These are phyloP conservation scores for Tuber borchii DNA, from an alignment of 495 filamentous ascomycete species.

Conservation along the genomic window DNA sequence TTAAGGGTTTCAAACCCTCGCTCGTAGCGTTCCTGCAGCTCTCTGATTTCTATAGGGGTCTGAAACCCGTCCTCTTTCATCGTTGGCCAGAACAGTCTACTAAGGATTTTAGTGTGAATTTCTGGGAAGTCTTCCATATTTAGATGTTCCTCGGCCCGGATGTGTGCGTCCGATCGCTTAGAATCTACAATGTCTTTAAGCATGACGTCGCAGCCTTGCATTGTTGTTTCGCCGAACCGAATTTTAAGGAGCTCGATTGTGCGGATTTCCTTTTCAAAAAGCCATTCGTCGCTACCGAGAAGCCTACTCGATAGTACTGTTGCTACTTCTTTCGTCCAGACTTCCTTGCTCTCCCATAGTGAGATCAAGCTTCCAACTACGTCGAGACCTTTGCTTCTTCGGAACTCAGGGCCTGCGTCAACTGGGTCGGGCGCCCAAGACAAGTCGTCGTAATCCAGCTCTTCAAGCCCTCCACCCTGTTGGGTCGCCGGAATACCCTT, in stretches of 20 bases:
- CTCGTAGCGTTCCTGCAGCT: constrained; percentile 64
- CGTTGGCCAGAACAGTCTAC: constrained; percentile 88
- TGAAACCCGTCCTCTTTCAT: constrained; percentile 70
- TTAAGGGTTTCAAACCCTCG: constrained; percentile 73
- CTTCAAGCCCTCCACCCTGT: constrained; percentile 46
- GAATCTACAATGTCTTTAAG: constrained; percentile 88
- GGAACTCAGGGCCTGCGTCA: constrained; percentile 87
- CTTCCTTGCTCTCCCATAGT: constrained; percentile 75
- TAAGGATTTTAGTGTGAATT: constrained; percentile 77
- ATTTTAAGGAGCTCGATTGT: constrained; percentile 84
- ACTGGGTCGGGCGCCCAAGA: constrained; percentile 86
- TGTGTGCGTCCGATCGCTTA: constrained; percentile 58
- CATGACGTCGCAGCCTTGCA: constrained; percentile 96
- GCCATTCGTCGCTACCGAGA: constrained; percentile 55
- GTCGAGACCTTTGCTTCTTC: constrained; percentile 77
- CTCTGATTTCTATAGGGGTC: constrained; percentile 57
- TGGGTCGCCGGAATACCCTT: constrained; percentile 45
- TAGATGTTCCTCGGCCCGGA: constrained; percentile 50
- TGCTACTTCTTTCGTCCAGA: constrained; percentile 90
- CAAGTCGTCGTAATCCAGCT: constrained; percentile 82
- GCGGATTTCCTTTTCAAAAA: constrained; percentile 46
- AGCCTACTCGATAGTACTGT: constrained; percentile 75
- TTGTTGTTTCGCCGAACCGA: constrained; percentile 73
- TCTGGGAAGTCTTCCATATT: constrained; percentile 28
- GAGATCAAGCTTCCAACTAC: constrained; percentile 86